A percentile compares a stretch with the other conserved stretches of the same genome.
These are phyloP conservation scores for Rutstroemia sydowiana DNA, from an alignment of 2,329 filamentous ascomycete species.

Conservation along the genomic window DNA sequence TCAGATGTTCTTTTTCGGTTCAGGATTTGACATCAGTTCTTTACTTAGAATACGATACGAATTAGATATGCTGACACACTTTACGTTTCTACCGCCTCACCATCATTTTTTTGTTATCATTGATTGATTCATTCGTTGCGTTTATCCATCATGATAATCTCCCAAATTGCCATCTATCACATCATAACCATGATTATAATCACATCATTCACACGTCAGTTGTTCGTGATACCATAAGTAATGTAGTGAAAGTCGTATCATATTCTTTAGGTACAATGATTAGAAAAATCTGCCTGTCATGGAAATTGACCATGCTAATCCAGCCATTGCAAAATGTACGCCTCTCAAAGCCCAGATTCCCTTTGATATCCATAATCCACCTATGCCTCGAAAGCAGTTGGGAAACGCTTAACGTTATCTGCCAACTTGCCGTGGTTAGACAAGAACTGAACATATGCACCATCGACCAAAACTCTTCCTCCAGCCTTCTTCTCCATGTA, in stretches of 20 bases:
- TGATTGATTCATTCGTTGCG: neutral
- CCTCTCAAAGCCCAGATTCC: constrained; percentile 17
- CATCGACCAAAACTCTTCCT: constrained; percentile 91
- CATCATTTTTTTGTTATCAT: too few relatives aligned
- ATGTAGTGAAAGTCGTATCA: constrained; percentile 21
- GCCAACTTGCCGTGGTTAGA: constrained; percentile 81
- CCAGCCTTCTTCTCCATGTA: constrained; percentile 93
- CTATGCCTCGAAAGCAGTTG: constrained; percentile 66
- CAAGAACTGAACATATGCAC: constrained; percentile 99
- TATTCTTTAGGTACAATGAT: constrained; percentile 28
- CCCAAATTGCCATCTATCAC: neutral
- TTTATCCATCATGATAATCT: neutral
- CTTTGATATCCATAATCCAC: constrained; percentile 11
- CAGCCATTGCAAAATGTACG: constrained; percentile 26
- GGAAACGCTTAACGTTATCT: constrained; percentile 91
- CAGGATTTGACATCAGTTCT: neutral
- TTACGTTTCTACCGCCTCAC: neutral
- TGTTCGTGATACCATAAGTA: neutral
- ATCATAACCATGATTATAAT: neutral
- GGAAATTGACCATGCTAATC: constrained; percentile 16
- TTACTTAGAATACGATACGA: neutral
- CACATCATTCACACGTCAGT: neutral
- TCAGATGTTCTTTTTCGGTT: neutral
- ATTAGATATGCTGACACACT: neutral
- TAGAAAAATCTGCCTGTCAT: constrained; percentile 17